Percentiles rank a stretch among this genome's conserved stretches.
Evolutionary conservation across 495 filamentous ascomycete species (phyloP).

Genomic region (Penicillium malachiteum): DNA sequence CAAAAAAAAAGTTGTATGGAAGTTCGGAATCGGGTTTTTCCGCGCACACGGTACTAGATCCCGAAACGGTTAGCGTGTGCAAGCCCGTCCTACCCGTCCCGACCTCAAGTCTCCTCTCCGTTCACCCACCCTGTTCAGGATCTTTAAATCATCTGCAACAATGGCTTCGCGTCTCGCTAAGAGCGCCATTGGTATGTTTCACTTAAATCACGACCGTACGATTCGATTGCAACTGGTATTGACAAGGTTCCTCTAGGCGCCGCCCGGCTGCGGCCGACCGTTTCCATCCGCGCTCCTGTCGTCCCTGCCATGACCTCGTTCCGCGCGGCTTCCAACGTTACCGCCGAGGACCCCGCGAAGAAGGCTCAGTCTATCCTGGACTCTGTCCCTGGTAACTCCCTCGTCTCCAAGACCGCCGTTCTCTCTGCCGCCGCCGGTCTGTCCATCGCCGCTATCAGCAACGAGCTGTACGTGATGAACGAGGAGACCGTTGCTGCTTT

Average conservation of each 20-base stretch:
- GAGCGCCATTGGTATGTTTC: constrained; percentile 80
- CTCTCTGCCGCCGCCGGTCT: constrained; percentile 89
- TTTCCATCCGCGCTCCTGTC: constrained; percentile 70
- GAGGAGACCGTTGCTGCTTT: constrained; percentile 93
- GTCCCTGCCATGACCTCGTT: constrained; percentile 63
- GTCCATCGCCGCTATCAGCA: constrained; percentile 94
- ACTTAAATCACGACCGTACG: neutral
- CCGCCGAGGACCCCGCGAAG: constrained; percentile 79
- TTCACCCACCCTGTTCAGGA: constrained; percentile 43
- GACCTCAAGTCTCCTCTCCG: constrained; percentile 50
- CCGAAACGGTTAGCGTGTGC: constrained; percentile 78
- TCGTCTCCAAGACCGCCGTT: constrained; percentile 93
- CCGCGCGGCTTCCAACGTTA: constrained; percentile 73
- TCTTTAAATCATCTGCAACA: constrained; percentile 48
- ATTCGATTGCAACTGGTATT: constrained; percentile 22
- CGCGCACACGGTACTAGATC: constrained; percentile 57
- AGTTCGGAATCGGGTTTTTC: constrained; percentile 43
- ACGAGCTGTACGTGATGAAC: constrained; percentile 99
- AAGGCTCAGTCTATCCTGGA: constrained; percentile 96
- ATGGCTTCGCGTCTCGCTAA: constrained; percentile 96
- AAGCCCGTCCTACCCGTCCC: constrained; percentile 77
- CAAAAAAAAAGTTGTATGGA: constrained; percentile 28
- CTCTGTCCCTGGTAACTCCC: constrained; percentile 76
- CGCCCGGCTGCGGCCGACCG: constrained; percentile 77
- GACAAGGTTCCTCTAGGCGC: constrained; percentile 62